Conservation (phyloP, 2,329 filamentous ascomycete species). For the Nothophoma quercina region DNA sequence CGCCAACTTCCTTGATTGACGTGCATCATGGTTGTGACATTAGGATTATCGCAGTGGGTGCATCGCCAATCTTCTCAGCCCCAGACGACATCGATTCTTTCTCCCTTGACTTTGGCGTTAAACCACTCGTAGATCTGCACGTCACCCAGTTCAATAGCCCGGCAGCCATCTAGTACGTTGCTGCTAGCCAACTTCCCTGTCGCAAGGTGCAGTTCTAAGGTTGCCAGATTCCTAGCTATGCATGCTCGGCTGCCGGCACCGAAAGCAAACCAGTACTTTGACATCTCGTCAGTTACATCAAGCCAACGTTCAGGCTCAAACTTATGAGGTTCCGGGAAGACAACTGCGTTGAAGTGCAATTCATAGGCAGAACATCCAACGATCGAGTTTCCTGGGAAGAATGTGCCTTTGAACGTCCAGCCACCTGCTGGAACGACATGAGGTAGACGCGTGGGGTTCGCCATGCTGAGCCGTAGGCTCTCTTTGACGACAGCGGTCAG, state of each 20-base stretch:
- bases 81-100: constrained; percentile 54
- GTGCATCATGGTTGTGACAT: too few relatives aligned
- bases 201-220: constrained; percentile 35
- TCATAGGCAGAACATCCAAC: constrained; percentile 42
- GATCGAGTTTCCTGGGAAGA: constrained; percentile 33
- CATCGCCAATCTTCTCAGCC: background rate
- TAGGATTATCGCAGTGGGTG: too few relatives aligned
- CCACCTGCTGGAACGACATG: constrained; percentile 39
- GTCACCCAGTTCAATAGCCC: constrained; percentile 44
- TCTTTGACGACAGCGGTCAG: constrained; percentile 58
- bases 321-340: constrained; percentile 26
- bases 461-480: constrained; percentile 54
- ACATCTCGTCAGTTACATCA: constrained; percentile 37
- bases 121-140: constrained; percentile 66
- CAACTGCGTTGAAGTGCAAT: constrained; percentile 31
- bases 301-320: constrained; percentile 47
- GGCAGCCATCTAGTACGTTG: constrained; percentile 56
- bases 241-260: constrained; percentile 42
- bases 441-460: constrained; percentile 42
- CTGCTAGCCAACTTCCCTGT: constrained; percentile 54
- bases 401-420: constrained; percentile 35
- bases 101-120: constrained; percentile 60
- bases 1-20: too few relatives aligned
- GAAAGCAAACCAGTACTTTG: constrained; percentile 44
- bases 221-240: constrained; percentile 43